A percentile compares a stretch with the other conserved stretches of the same genome.
Conservation (phyloP, 345 rosid species). For the Salix suchowensis region DNA sequence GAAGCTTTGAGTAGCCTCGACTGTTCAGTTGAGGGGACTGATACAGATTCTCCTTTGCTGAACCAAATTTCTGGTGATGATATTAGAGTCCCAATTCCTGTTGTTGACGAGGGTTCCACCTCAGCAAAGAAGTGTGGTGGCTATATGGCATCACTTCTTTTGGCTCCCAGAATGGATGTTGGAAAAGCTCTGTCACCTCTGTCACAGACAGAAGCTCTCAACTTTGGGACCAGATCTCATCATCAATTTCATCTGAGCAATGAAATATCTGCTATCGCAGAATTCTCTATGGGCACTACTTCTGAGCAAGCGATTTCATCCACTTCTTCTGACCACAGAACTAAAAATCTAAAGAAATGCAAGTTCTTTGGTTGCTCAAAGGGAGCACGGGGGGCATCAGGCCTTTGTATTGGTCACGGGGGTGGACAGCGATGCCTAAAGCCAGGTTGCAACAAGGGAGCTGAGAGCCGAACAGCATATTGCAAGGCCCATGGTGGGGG, state of each 20-base stretch:
- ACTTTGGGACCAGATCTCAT: slow-evolving; percentile 37
- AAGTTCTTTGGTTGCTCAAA: slow-evolving; percentile 69
- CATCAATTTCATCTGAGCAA: slow-evolving; percentile 39
- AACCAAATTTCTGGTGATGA: slow-evolving; percentile 30
- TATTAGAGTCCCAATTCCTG: slow-evolving; percentile 41
- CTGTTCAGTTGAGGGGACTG: slow-evolving; percentile 44
- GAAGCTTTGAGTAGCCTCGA: slow-evolving; percentile 42
- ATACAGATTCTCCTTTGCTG: slow-evolving; percentile 20
- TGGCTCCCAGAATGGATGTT: slow-evolving; percentile 51
- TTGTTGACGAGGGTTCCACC: slow-evolving; percentile 87
- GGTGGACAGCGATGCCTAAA: slow-evolving; percentile 96
- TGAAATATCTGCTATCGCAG: slow-evolving; percentile 50
- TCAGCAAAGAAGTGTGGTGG: slow-evolving; percentile 92
- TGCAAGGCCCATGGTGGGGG: slow-evolving; percentile 98
- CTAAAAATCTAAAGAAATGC: slow-evolving; percentile 59
- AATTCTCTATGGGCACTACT: slow-evolving; percentile 43
- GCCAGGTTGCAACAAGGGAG: slow-evolving; percentile 80
- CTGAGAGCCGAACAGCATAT: slow-evolving; percentile 90
- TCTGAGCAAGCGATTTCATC: slow-evolving; percentile 54
- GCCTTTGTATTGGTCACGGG: slow-evolving; percentile 91
- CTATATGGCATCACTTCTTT: slow-evolving; percentile 78
- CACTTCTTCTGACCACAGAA: slow-evolving; percentile 50
- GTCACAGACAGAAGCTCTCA: slow-evolving; percentile 33
- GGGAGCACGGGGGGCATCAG: slow-evolving; percentile 92
- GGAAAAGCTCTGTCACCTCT: slow-evolving; percentile 29